Conservation (phyloP, 805 yeast species). For the Wickerhamiella lipophila region DNA sequence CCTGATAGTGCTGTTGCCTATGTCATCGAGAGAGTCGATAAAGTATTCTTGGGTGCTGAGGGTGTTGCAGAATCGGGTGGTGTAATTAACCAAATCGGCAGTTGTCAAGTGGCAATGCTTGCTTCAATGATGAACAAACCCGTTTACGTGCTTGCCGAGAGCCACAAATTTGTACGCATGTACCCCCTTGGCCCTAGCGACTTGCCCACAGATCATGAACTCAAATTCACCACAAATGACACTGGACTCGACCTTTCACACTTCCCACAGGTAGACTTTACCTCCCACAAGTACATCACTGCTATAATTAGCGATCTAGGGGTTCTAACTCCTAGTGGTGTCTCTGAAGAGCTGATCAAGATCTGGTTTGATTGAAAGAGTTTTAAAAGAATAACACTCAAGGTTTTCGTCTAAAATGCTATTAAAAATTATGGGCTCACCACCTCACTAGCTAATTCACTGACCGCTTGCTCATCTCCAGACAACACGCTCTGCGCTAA, state of each 20-base stretch:
- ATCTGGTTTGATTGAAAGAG: constrained; percentile 77
- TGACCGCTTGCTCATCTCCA: neutral
- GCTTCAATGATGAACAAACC: constrained; percentile 88
- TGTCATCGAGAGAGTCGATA: constrained; percentile 80
- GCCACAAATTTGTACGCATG: constrained; percentile 91
- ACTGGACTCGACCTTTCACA: constrained; percentile 29
- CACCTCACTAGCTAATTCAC: neutral
- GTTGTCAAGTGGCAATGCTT: constrained; percentile 85
- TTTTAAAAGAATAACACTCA: neutral
- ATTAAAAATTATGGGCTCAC: too few relatives aligned
- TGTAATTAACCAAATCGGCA: constrained; percentile 81
- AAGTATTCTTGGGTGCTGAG: constrained; percentile 93
- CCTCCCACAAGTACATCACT: constrained; percentile 90
- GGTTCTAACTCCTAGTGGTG: constrained; percentile 93
- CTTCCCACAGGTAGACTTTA: constrained; percentile 69
- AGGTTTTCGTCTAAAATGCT: neutral
- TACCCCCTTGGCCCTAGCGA: constrained; percentile 91
- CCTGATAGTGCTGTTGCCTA: constrained; percentile 92
- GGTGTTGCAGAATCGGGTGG: constrained; percentile 99
- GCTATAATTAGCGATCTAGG: constrained; percentile 95
- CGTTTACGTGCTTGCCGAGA: constrained; percentile 83
- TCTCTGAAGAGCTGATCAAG: constrained; percentile 93
- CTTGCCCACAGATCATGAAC: constrained; percentile 45
- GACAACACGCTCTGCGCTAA: neutral
- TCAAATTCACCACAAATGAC: constrained; percentile 28